Evolutionary conservation across 257 asterid species (phyloP).

Genomic region (Ehretia macrophylla): DNA sequence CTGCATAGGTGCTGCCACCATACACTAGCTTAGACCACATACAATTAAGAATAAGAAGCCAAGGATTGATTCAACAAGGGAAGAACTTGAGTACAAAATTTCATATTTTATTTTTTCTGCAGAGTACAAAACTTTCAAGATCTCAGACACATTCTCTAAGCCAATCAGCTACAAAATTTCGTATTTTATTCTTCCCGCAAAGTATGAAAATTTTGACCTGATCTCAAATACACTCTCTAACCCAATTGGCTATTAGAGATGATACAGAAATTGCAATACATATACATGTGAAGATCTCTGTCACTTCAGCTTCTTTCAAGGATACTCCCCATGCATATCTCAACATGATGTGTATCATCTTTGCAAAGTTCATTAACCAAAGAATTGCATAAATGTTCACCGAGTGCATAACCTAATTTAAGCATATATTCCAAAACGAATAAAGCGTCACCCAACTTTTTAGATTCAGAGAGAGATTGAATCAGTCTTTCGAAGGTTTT

Average conservation of each 20-base stretch:
- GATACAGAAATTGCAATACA: not conserved
- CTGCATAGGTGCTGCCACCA: no score
- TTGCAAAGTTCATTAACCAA: constrained; percentile 47
- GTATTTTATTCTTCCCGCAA: not conserved
- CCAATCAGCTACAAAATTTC: not conserved
- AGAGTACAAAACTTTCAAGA: not conserved
- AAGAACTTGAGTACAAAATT: not conserved
- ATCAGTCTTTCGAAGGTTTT: constrained; percentile 46
- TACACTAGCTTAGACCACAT: no score
- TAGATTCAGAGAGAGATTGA: constrained; percentile 31
- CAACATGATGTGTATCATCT: constrained; percentile 20
- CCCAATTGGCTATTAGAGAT: not conserved
- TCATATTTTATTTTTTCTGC: not conserved
- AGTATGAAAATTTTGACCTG: not conserved
- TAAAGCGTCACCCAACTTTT: constrained; percentile 39
- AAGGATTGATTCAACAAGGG: not conserved
- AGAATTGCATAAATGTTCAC: constrained; percentile 24
- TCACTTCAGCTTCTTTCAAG: constrained; percentile 12
- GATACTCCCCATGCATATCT: constrained; percentile 22
- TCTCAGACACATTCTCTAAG: not conserved
- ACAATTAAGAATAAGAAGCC: no score
- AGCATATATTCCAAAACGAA: constrained; percentile 42
- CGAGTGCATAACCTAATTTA: constrained; percentile 40
- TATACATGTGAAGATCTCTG: not conserved
- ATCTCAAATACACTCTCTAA: not conserved